A percentile compares a stretch with the other conserved stretches of the same genome.
Conservation (phyloP, 2,329 filamentous ascomycete genomes). For the Sclerotiophoma versabilis region DNA sequence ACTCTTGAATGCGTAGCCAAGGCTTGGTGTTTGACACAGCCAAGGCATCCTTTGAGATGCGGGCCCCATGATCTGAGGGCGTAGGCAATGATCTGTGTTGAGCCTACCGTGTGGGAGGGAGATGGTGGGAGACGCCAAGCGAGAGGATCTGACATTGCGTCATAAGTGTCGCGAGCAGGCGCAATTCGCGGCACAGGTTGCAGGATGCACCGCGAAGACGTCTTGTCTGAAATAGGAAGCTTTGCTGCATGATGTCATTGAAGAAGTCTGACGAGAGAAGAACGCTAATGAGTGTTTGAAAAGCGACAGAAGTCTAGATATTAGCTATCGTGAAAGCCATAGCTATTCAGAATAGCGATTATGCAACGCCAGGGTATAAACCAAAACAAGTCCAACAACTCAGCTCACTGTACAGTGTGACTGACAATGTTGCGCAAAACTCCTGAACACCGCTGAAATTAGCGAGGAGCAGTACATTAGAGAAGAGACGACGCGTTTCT, state of each 20-base stretch:
- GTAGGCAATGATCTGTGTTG: neutral
- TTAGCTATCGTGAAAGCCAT: neutral
- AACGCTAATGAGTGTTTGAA: neutral
- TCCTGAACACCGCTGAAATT: neutral
- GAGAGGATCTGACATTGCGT: conserved; percentile 31
- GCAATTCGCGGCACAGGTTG: neutral
- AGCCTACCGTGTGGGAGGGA: conserved; percentile 18
- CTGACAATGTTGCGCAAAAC: neutral
- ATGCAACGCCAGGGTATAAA: conserved; percentile 9
- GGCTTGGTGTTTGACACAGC: conserved; percentile 19
- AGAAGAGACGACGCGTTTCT: conserved; percentile 15
- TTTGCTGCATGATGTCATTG: neutral
- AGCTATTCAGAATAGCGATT: neutral
- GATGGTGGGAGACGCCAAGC: conserved; percentile 22
- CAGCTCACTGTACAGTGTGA: conserved; percentile 7
- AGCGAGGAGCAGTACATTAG: neutral
- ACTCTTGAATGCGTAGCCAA: conserved; percentile 1
- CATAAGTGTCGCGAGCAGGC: conserved; percentile 20
- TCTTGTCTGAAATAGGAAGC: neutral
- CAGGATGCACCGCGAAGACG: neutral
- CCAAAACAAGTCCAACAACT: neutral
- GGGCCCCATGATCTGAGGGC: neutral
- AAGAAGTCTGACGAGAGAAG: neutral
- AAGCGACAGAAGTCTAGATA: neutral
- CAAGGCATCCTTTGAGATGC: conserved; percentile 20